Evolutionary conservation across 2,329 filamentous ascomycete genomes (phyloP), one percentile per base, ranked within the genome.

Genomic region (Exophiala sideris): DNA sequence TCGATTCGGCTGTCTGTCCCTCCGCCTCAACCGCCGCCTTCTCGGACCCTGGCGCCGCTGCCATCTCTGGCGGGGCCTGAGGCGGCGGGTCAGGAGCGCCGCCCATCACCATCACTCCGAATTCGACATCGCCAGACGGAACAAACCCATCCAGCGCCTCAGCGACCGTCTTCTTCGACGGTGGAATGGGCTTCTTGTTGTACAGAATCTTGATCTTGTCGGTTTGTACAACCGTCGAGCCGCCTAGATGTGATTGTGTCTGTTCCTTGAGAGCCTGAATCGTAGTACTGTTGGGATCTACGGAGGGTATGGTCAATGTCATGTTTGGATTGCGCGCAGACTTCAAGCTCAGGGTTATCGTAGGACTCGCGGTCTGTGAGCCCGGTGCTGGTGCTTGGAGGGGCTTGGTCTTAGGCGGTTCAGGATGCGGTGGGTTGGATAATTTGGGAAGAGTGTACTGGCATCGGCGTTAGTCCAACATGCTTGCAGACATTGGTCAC

Each of bases 91-190:
- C 69, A 20, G 74, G 73, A 18, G 78, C 82, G 11, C 89, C 91
- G 2, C 87, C 88, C 68, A 96, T 83, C 16, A 96, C 79, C 91
- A 97, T 97, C 51, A 96, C 81, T 1, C 84, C 84, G 59, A 97
- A 85, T 69, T 96, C 91, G 0, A 92, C 76, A 18, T 72, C 70
- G 51, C 69, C 71, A 9, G 74, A 76, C 1, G 53, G 55, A 39
- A 73, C 77, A 41, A 81, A 82, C 3, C 80, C 77, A 0, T 77
- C 78, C 1, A 91, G 62, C 0, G 95, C 68, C 54, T 96, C 91
- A 52, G 82, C 82, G 5, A 96, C 72, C 1, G 87, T 84, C 74
- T 92, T 94, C 62, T 95, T 65, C 7, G 51, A 54, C 4, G 55
- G 90, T 0, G 80, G 68, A 0, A 90, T 82, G 0, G 92, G 92